These are phyloP conservation scores for Eucalyptus brandiana DNA, from an alignment of 345 rosid species.

Conservation along the genomic window DNA sequence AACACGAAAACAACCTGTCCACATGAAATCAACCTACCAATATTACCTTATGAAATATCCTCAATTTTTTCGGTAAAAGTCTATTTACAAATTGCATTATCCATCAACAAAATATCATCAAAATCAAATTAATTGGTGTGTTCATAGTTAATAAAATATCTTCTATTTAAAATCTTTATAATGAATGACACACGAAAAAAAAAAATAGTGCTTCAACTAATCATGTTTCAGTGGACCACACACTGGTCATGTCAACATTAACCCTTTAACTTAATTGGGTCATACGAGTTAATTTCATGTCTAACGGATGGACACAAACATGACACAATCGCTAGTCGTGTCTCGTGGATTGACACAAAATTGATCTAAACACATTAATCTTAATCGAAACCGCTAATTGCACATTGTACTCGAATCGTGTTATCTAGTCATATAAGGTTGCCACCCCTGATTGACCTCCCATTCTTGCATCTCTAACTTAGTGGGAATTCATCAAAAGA, in stretches of 20 bases:
- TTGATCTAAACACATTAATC: not conserved
- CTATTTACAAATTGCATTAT: not conserved
- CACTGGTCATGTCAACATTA: not conserved
- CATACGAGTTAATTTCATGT: not conserved
- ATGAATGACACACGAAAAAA: not conserved
- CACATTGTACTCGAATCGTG: not conserved
- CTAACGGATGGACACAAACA: not conserved
- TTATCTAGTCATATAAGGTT: not conserved
- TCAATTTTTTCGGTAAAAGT: not conserved
- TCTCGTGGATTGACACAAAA: not conserved
- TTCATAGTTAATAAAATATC: not conserved
- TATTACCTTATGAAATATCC: not conserved
- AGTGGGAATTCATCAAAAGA: not conserved
- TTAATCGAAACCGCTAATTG: not conserved
- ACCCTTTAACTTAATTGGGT: not conserved
- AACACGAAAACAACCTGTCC: not conserved
- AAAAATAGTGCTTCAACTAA: not conserved
- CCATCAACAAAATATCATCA: not conserved
- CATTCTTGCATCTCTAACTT: not conserved
- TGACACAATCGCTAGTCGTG: not conserved
- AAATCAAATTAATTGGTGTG: not conserved
- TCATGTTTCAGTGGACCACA: not conserved
- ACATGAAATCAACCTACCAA: not conserved
- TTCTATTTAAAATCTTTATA: not conserved
- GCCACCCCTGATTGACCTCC: not conserved